Evolutionary conservation across 2,329 filamentous ascomycete species (phyloP).

Genomic region (Cadophora gregata): DNA sequence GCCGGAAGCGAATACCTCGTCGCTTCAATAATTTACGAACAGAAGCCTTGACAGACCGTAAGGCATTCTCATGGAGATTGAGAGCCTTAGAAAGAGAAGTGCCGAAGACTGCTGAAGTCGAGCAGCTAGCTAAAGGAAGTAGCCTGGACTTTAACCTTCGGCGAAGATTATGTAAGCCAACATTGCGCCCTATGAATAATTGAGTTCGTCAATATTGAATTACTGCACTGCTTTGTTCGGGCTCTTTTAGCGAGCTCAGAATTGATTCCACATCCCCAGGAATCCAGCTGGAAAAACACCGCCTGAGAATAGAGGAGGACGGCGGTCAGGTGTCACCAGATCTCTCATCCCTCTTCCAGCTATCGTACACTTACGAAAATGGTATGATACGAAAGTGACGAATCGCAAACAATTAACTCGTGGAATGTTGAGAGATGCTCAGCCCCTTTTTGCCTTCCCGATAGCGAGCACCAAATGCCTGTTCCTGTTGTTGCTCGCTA

Average conservation of each 20-base stretch:
- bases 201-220: not conserved
- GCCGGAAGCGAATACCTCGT: too few relatives aligned
- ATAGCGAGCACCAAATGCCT: not conserved
- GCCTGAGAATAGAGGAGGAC: not conserved
- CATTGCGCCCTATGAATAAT: too few relatives aligned
- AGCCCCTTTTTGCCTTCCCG: slow-evolving; percentile 6
- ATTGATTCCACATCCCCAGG: not conserved
- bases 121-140: too few relatives aligned
- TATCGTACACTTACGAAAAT: not conserved
- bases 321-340: not conserved
- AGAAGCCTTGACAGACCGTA: too few relatives aligned
- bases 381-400: not conserved
- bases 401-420: not conserved
- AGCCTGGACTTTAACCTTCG: too few relatives aligned
- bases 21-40: too few relatives aligned
- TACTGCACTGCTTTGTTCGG: not conserved
- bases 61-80: too few relatives aligned
- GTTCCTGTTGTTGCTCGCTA: slow-evolving; percentile 1
- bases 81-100: too few relatives aligned
- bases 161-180: too few relatives aligned
- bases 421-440: slow-evolving; percentile 5
- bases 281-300: too few relatives aligned
- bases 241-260: not conserved
- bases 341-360: not conserved
- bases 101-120: too few relatives aligned